Evolutionary conservation across 2,329 filamentous ascomycete genomes (phyloP), one percentile per base, ranked within the genome.

Genomic region (Thelonectria olida): DNA sequence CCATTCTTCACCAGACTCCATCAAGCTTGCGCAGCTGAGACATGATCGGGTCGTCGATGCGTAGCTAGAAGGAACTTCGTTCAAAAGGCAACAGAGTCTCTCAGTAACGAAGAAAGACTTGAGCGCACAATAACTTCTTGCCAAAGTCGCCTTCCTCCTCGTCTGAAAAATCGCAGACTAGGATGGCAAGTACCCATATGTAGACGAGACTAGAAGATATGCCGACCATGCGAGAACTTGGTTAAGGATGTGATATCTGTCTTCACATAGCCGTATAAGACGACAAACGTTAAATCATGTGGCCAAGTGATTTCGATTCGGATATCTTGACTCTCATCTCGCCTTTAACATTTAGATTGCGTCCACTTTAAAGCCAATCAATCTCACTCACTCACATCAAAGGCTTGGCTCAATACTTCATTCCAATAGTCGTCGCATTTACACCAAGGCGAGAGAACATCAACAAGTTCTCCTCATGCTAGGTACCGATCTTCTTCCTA

Each of bases 341-440:
- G n/a, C n/a, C n/a, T n/a, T n/a, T n/a, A n/a, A n/a, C n/a, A n/a
- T n/a, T n/a, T n/a, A n/a, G n/a, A n/a, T n/a, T n/a, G n/a, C n/a
- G n/a, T n/a, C n/a, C n/a, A n/a, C n/a, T n/a, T n/a, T n/a, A n/a
- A n/a, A n/a, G n/a, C n/a, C n/a, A n/a, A n/a, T n/a, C n/a, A n/a
- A n/a, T n/a, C n/a, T n/a, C n/a, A n/a, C n/a, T n/a, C n/a, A n/a
- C n/a, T n/a, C 31, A 52, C 19, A 28, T 38, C 22, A 36, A 50
- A 58, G 25, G 48, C 52, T 60, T 48, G 23, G 13, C 34, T 44
- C 36, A 15, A 10, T 41, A 27, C 20, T 64, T 67, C 67, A 68
- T 72, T 72, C 67, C 69, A 72, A 67, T 71, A 72, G 58, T 68
- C 57, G 55, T 72, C 50, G 39, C 68, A 67, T 56, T 69, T 72